Evolutionary conservation across 352 stramenopile species (phyloP).

Genomic region (Pythium brachiatum): DNA sequence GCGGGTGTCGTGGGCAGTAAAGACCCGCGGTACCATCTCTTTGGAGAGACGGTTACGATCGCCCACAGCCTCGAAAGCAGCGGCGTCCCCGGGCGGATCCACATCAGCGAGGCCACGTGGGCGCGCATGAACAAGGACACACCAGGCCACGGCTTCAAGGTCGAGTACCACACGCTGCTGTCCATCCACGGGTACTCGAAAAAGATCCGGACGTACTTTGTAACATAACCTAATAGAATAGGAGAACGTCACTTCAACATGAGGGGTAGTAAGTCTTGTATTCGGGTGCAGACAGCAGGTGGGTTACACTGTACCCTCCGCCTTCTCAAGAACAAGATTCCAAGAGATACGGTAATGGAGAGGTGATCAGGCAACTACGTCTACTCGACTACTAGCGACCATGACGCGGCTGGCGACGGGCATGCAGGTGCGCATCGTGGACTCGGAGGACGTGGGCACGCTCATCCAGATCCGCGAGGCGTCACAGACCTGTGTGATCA

Average conservation of each 20-base stretch:
- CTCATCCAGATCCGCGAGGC: slow-evolving; percentile 63
- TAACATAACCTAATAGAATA: slow-evolving; percentile 36
- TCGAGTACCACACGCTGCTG: slow-evolving; percentile 83
- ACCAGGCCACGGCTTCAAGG: slow-evolving; percentile 71
- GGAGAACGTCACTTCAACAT: slow-evolving; percentile 1
- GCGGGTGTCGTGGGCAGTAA: slow-evolving; percentile 83
- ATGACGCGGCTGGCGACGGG: slow-evolving; percentile 50
- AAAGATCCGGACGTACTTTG: slow-evolving; percentile 80
- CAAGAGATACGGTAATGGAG: no score
- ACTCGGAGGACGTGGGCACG: slow-evolving; percentile 49
- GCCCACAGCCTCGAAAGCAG: slow-evolving; percentile 81
- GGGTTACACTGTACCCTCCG: slow-evolving; percentile 1
- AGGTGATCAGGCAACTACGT: no score
- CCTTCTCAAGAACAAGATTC: no score
- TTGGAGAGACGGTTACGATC: slow-evolving; percentile 84
- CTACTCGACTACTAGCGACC: not conserved
- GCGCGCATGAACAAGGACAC: slow-evolving; percentile 82
- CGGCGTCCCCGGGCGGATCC: slow-evolving; percentile 68
- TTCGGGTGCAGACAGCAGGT: not conserved
- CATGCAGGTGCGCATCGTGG: slow-evolving; percentile 53
- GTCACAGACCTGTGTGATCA: slow-evolving; percentile 66
- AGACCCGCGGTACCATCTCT: slow-evolving; percentile 83
- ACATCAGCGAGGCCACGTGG: slow-evolving; percentile 83
- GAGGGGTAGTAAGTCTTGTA: not conserved
- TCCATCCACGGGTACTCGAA: slow-evolving; percentile 70